phyloP scores from a whole-genome alignment of 768 basidiomycete species.

The Leccinum rimulosum region DNA sequence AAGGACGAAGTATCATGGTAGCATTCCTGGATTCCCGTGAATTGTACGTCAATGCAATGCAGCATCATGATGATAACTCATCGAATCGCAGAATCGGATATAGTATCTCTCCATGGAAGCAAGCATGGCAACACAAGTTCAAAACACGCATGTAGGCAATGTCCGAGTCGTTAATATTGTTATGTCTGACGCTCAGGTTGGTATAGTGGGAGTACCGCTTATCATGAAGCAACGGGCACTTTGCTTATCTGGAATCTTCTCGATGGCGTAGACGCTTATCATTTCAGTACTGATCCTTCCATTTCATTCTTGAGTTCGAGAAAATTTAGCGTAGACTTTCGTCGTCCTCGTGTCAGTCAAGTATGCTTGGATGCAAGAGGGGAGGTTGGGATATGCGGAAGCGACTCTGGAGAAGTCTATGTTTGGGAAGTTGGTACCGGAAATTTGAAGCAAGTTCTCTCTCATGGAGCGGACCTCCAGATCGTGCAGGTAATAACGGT shows the following conservation, averaged over 20 bases:
- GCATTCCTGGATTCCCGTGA: background rate
- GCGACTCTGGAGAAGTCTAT: background rate
- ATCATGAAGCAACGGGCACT: background rate
- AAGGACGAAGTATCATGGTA: background rate
- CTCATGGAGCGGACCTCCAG: background rate
- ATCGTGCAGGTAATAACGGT: background rate
- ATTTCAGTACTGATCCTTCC: background rate
- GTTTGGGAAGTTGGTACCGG: background rate
- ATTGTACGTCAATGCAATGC: background rate
- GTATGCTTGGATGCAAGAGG: background rate
- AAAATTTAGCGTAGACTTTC: background rate
- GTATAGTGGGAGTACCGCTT: background rate
- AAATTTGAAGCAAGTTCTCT: background rate
- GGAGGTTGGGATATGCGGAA: background rate
- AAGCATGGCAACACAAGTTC: background rate
- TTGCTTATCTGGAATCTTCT: background rate
- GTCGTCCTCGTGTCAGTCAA: background rate
- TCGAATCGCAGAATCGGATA: background rate
- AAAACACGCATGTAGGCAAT: background rate
- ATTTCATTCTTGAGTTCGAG: background rate
- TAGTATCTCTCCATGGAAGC: background rate
- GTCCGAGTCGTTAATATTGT: no score
- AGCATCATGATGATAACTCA: background rate
- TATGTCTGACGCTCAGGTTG: no score
- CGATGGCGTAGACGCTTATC: background rate